Percentiles rank a stretch among this genome's conserved stretches.
Evolutionary conservation across 108 stramenopile genomes (phyloP).

Genomic region (Pseudonitzschia multiseries): DNA sequence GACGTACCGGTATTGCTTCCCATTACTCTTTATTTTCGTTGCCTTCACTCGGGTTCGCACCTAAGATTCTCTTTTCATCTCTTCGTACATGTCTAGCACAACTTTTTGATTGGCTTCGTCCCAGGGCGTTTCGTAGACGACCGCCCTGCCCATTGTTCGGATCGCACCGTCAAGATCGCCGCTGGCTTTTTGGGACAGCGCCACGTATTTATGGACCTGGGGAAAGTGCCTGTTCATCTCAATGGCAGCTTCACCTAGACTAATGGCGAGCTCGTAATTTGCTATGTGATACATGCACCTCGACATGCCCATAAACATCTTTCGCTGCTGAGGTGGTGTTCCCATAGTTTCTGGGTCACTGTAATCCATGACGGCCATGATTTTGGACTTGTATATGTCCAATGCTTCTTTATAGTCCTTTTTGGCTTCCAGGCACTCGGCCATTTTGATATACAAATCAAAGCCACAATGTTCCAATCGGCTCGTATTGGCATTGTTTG

Average conservation of each 20-base stretch:
- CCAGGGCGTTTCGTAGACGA: slow-evolving; percentile 54
- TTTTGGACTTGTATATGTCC: background rate
- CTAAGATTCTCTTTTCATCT: background rate
- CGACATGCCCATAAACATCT: slow-evolving; percentile 30
- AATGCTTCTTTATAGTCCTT: background rate
- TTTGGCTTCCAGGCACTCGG: background rate
- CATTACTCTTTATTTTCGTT: background rate
- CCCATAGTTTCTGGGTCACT: background rate
- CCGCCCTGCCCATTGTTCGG: slow-evolving; percentile 39
- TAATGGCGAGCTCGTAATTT: slow-evolving; percentile 36
- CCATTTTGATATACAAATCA: slow-evolving; percentile 3
- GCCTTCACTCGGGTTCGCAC: background rate
- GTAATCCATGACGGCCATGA: background rate
- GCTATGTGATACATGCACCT: slow-evolving; percentile 38
- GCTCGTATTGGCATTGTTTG: background rate
- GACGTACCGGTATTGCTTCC: background rate
- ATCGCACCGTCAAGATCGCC: slow-evolving; percentile 35
- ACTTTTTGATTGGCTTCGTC: slow-evolving; percentile 31
- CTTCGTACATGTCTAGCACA: slow-evolving; percentile 18
- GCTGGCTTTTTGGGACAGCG: slow-evolving; percentile 37
- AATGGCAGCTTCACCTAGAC: slow-evolving; percentile 25
- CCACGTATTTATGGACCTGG: slow-evolving; percentile 50
- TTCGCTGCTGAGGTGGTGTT: slow-evolving; percentile 14
- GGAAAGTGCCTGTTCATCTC: slow-evolving; percentile 60
- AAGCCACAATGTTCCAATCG: background rate